Evolutionary conservation across 2,329 filamentous ascomycete genomes (phyloP), one percentile per base, ranked within the genome.

Genomic region (Pseudogymnoascus sp.): DNA sequence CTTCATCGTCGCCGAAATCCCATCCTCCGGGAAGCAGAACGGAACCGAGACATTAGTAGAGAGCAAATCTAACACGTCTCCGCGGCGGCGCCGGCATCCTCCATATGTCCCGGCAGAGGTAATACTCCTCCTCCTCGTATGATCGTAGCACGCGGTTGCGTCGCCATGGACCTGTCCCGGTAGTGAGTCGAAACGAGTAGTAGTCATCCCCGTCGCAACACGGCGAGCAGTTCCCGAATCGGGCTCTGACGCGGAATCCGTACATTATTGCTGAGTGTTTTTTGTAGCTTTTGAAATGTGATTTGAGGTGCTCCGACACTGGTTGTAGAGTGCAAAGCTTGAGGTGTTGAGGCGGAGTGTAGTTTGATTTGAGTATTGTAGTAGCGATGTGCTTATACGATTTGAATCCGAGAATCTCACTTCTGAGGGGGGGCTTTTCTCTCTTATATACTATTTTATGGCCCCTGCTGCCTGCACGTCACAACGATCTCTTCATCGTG

Each of bases 391-490:
- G 33, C n/a, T 13, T 2, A 27, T 13, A 7, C 33, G 27, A 12
- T 55, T 55, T 55, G 48, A 33, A 33, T 55, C 21, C n/a, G 33
- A 55, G 29, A 55, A 55, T 6, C n/a, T 33, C 48, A 55, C 33
- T 55, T 33, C 29, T 33, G 9, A 5, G 33, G 0, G n/a, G 44
- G 44, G n/a, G 2, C n/a, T 33, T 5, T 5, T 4, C 4, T 55
- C 27, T 10, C 29, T 55, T 55, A 55, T 55, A 55, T 55, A 55
- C 29, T 55, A 5, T n/a, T 33, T n/a, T 3, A 7, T 2, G 5
- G 48, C 9, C 48, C 48, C 29, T 55, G 48, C 48, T 17, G 27
- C 48, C 48, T 55, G 48, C 48, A 55, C 29, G 48, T 55, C 48
- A 55, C 48, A 1, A 9, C 15, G 29, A 55, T 55, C 48, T 55